Base-by-base conservation (phyloP, 2,329 filamentous ascomycete species). In the Penicillium polonicum region DNA sequence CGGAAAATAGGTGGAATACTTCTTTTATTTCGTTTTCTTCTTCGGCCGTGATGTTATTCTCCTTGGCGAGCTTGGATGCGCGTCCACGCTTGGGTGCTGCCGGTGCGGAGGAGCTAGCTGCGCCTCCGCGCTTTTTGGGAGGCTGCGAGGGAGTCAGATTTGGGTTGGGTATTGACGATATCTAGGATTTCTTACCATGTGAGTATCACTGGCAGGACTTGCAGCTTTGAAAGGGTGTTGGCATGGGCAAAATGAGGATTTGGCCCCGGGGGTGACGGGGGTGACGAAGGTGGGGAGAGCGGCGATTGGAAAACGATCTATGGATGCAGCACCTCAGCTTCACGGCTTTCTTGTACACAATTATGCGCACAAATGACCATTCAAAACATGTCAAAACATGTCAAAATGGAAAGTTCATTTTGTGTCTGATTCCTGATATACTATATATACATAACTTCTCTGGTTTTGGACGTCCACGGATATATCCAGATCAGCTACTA, bases 21-120 rank as follows among this genome's bases (percentile, higher is more conserved):
- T 97, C 92, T 68, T 86, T 87, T 71, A 99, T 96, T 77, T 97
- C 92, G 65, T 84, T 83, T 77, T 97, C 93, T 76, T 97, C 89
- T 63, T 88, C 85, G 41, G 87, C 88, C 15, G 86, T 88, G 70
- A 97, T 86, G 74, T 92, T 88, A 82, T 97, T 87, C 71, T 96
- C 91, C 77, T 92, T 93, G 31, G 93, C 93, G 67, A 97, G 90
- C 74, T 92, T 95, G 58, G 92, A 96, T 69, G 86, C 86, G 61
- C 89, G 88, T 55, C 69, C 60, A 65, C 72, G 74, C 61, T 72
- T 76, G 12, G 70, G 68, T 54, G 65, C 68, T n/a, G 72, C 62
- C 56, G 65, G 49, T 33, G 68, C 52, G 55, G 71, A 65, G 57
- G 72, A 64, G 60, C 62, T 60, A 55, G 68, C 48, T 52, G 66